Evolutionary conservation across 2,329 filamentous ascomycete genomes (phyloP).

Genomic region (Onygenales sp.): DNA sequence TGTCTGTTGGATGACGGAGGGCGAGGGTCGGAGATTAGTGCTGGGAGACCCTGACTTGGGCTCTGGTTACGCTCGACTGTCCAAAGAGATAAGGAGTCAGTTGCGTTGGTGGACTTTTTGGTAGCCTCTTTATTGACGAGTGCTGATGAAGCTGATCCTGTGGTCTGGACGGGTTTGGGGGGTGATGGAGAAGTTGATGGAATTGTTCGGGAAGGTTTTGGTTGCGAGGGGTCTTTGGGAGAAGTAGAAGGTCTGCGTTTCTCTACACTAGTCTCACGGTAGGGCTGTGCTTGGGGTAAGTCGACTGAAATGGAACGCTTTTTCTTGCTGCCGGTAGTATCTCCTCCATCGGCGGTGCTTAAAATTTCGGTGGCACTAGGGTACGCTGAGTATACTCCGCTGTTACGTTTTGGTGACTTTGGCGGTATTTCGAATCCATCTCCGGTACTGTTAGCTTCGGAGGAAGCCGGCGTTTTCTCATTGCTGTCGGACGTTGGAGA

Average conservation of each 20-base stretch:
- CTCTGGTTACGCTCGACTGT: not conserved
- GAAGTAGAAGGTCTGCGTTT: not conserved
- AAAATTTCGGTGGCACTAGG: not conserved
- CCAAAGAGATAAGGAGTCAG: not conserved
- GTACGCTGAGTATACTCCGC: not conserved
- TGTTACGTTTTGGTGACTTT: constrained; percentile 1
- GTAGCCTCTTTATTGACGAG: no score
- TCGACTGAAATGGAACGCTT: constrained; percentile 1
- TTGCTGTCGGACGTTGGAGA: not conserved
- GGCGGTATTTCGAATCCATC: not conserved
- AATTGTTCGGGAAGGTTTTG: not conserved
- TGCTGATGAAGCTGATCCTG: no score
- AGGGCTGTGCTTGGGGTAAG: not conserved
- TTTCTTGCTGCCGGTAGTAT: not conserved
- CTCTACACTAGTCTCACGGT: not conserved
- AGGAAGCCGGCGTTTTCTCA: not conserved
- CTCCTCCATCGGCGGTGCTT: not conserved
- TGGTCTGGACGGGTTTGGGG: no score
- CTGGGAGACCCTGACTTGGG: not conserved
- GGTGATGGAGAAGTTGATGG: no score
- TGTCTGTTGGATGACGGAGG: not conserved
- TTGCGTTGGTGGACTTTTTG: no score
- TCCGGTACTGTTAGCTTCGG: not conserved
- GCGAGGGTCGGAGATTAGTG: not conserved
- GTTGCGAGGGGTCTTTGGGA: not conserved